Evolutionary conservation across 139 green algal genomes (phyloP), one percentile per base, ranked within the genome.

Genomic region (Pleodorina starrii): DNA sequence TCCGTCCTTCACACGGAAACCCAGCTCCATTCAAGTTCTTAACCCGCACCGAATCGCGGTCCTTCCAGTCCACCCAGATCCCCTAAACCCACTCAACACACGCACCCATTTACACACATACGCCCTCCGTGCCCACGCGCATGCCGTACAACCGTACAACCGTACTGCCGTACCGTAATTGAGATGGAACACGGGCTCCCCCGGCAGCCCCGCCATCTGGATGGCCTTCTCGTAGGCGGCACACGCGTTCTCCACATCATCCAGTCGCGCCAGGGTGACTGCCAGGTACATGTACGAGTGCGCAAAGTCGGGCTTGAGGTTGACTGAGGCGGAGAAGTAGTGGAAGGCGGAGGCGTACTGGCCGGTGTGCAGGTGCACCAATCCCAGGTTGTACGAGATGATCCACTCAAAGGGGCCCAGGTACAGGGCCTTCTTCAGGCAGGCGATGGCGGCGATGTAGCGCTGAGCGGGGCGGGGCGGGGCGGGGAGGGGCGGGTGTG

Each of bases 341-440:
- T 97, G 95, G 91, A 98, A 98, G 12, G 96, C 95, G 38, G 91
- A 94, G 36, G 96, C 96, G 50, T 94, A 93, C 92, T 97, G 94
- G 1, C 90, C 92, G n/a, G 92, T 93, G 90, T 91, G 91, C 59
- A 95, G 90, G 90, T 95, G 90, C 46, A 97, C 93, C 50, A 98
- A 90, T 17, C 96, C 96, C 25, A 98, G 89, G 92, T 98, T 98
- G 92, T 98, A 97, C 11, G 85, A 89, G 38, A 97, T 93, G 76
- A 98, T 95, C 96, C 96, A 98, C 90, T 98, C 96, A 90, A 97
- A 97, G 51, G 96, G 96, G 42, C 94, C 96, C 51, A 98, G 89
- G 91, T 96, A 97, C 29, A 96, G 86, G 10, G 96, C 96, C 32
- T 92, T 91, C 92, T 96, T 97, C 6, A 97, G 90, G 91, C 95